Percentiles rank a stretch among this genome's conserved stretches.
Conservation (phyloP, 345 rosid species). For the Bruguiera gymnorhiza region DNA sequence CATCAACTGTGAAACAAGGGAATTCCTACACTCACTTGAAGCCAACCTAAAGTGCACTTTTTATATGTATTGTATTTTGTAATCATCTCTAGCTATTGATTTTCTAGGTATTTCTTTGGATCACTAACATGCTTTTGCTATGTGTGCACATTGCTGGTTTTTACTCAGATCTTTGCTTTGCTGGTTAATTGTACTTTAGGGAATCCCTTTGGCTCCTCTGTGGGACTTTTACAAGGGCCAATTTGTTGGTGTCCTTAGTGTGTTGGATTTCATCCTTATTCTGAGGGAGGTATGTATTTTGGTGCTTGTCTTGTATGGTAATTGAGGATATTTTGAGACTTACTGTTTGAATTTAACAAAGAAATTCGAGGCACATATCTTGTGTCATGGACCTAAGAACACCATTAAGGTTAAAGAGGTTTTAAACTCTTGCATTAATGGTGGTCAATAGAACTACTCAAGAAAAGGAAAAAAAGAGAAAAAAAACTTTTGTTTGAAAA, state of each 20-base stretch:
- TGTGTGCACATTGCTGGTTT: not conserved
- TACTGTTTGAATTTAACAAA: no score
- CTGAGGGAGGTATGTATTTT: conserved; percentile 61
- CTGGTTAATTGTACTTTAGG: conserved; percentile 36
- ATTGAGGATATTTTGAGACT: not conserved
- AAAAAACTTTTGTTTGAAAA: no score
- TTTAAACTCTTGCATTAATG: no score
- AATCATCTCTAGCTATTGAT: not conserved
- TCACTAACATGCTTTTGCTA: not conserved
- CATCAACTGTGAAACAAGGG: not conserved
- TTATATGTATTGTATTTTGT: not conserved
- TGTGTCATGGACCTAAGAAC: no score
- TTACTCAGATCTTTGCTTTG: not conserved
- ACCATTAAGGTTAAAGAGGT: no score
- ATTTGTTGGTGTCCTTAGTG: conserved; percentile 82
- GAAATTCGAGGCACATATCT: no score
- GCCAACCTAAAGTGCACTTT: not conserved
- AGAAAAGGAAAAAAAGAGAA: no score
- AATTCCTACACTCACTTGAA: not conserved
- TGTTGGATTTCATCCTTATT: conserved; percentile 74
- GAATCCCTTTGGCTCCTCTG: conserved; percentile 77
- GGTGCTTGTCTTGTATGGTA: not conserved
- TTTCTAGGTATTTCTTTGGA: not conserved
- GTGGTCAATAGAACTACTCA: no score
- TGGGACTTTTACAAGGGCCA: conserved; percentile 68